Evolutionary conservation across 1,284 basidiomycete species (phyloP).

Genomic region (Omphalotus olearius): DNA sequence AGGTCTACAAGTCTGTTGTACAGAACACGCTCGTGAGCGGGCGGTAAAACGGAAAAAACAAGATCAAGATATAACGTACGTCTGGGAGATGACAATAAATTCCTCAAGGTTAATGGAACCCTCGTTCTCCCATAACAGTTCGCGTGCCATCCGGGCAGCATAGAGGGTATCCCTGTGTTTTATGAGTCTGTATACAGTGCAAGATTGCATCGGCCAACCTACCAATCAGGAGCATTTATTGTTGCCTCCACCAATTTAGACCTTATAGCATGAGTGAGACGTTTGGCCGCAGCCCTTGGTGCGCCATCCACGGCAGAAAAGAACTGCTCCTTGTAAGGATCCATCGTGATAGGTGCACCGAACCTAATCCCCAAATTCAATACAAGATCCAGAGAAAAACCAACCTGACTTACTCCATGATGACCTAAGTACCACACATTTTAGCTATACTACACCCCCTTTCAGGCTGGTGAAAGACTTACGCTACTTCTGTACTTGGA

Average conservation of each 20-base stretch:
- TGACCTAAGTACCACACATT: constrained; percentile 40
- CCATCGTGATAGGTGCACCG: constrained; percentile 75
- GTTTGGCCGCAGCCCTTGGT: constrained; percentile 81
- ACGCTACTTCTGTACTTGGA: constrained; percentile 86
- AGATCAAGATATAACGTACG: constrained; percentile 54
- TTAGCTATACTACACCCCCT: not conserved
- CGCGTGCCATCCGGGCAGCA: constrained; percentile 83
- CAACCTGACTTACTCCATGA: constrained; percentile 58
- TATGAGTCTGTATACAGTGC: constrained; percentile 12
- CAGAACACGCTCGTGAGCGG: not conserved
- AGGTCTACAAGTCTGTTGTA: constrained; percentile 72
- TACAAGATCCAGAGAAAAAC: constrained; percentile 7
- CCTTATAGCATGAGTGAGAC: constrained; percentile 75
- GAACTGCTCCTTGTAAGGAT: constrained; percentile 76
- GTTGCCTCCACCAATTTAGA: constrained; percentile 70
- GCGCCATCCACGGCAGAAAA: constrained; percentile 63
- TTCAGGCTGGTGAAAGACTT: constrained; percentile 25
- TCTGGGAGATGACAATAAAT: constrained; percentile 83
- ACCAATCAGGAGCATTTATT: constrained; percentile 94
- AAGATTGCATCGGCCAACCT: constrained; percentile 23
- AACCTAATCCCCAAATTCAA: constrained; percentile 47
- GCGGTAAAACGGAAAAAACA: not conserved
- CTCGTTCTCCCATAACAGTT: constrained; percentile 83
- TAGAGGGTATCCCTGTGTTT: constrained; percentile 80
- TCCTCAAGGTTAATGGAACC: constrained; percentile 72